These are phyloP conservation scores for Fusarium coicis DNA, from an alignment of 2,329 filamentous ascomycete species.

Conservation along the genomic window DNA sequence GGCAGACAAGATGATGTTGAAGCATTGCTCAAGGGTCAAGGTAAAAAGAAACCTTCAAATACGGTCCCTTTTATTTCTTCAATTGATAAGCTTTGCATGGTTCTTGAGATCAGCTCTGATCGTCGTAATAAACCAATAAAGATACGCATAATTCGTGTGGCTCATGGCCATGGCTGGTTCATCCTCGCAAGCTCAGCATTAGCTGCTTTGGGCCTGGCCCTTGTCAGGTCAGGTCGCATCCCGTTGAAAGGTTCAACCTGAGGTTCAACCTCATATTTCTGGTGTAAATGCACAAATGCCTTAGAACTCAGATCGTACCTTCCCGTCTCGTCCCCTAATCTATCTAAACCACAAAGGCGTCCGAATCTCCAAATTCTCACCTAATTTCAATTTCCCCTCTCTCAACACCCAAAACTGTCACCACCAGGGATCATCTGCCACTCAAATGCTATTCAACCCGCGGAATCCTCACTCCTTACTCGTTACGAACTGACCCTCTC, in stretches of 20 bases:
- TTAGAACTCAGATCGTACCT: constrained; percentile 26
- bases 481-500: not conserved
- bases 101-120: constrained; percentile 2
- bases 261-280: constrained; percentile 46
- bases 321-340: not conserved
- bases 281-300: constrained; percentile 47
- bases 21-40: not conserved
- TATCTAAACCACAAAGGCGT: constrained; percentile 30
- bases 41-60: not conserved
- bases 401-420: not conserved
- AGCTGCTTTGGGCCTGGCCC: constrained; percentile 42
- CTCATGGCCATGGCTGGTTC: not conserved
- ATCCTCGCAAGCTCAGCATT: constrained; percentile 15
- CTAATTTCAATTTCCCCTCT: constrained; percentile 19
- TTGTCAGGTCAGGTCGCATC: constrained; percentile 12
- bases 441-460: constrained; percentile 1
- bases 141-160: constrained; percentile 15
- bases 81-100: not conserved
- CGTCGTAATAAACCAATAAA: constrained; percentile 16
- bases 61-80: not conserved
- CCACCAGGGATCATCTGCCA: not conserved
- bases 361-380: constrained; percentile 30
- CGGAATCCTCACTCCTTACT: not conserved
- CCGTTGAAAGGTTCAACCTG: constrained; percentile 21
- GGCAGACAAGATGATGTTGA: not conserved